Evolutionary conservation across 2,329 filamentous ascomycete genomes (phyloP).

Genomic region (Fusarium camptoceras): DNA sequence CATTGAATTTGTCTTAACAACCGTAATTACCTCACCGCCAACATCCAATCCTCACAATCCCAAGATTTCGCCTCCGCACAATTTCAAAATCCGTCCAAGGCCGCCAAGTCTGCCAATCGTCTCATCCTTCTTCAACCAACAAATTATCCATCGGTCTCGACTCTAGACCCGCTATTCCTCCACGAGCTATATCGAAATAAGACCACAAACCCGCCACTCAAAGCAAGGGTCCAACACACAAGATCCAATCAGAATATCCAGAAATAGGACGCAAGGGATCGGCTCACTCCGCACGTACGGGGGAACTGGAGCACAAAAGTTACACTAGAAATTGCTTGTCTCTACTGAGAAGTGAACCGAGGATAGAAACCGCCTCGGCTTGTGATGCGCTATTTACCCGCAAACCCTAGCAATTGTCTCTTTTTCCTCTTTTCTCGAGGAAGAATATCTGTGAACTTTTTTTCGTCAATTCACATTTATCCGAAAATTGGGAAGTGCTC

Average conservation of each 20-base stretch:
- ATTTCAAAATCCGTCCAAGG: neutral
- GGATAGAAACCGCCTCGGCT: slow-evolving; percentile 9
- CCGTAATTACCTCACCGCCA: neutral
- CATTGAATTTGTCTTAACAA: too few species aligned
- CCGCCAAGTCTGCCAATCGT: neutral
- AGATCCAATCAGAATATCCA: slow-evolving; percentile 11
- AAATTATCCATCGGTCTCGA: neutral
- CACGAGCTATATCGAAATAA: slow-evolving; percentile 14
- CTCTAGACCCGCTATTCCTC: slow-evolving; percentile 13
- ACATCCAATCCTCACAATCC: neutral
- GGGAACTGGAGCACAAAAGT: slow-evolving; percentile 18
- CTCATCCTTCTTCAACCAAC: neutral
- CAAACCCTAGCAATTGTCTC: neutral
- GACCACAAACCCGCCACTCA: slow-evolving; percentile 2
- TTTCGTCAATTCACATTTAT: neutral
- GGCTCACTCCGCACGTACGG: slow-evolving; percentile 13
- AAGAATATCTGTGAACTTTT: neutral
- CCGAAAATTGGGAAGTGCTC: neutral
- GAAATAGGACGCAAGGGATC: neutral
- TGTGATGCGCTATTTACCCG: slow-evolving; percentile 22
- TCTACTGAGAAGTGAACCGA: neutral
- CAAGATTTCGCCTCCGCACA: neutral
- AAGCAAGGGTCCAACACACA: neutral
- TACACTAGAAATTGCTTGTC: slow-evolving; percentile 9
- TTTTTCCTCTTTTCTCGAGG: neutral